Percentiles rank a stretch among this genome's conserved stretches.
phyloP scores from a whole-genome alignment of 2,329 filamentous ascomycete genomes.

The Phyllosticta paracitricarpa region DNA sequence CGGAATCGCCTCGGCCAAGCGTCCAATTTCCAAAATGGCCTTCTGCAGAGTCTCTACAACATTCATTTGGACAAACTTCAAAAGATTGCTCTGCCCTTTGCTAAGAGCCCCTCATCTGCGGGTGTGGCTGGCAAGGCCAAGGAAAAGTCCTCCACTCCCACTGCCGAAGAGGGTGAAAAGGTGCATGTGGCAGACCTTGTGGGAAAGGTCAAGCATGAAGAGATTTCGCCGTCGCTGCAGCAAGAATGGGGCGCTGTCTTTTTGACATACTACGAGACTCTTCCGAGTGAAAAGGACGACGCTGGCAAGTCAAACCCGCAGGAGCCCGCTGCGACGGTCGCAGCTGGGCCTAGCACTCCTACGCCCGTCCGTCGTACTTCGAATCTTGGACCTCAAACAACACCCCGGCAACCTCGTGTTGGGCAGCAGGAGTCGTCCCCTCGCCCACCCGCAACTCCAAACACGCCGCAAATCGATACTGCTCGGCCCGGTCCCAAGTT shows the following conservation, averaged over 20 bases:
- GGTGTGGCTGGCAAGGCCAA: slow-evolving; percentile 56
- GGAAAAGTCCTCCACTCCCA: slow-evolving; percentile 50
- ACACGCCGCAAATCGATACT: slow-evolving; percentile 20
- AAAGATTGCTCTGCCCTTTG: slow-evolving; percentile 72
- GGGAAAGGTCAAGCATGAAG: slow-evolving; percentile 54
- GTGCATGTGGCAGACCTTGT: slow-evolving; percentile 55
- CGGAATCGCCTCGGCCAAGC: slow-evolving; percentile 62
- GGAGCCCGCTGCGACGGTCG: slow-evolving; percentile 19
- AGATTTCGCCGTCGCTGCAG: slow-evolving; percentile 43
- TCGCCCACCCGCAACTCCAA: slow-evolving; percentile 35
- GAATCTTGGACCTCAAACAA: slow-evolving; percentile 37
- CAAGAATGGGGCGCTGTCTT: slow-evolving; percentile 72
- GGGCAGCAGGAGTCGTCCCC: slow-evolving; percentile 38
- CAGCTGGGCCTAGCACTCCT: slow-evolving; percentile 53
- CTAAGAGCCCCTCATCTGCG: slow-evolving; percentile 51
- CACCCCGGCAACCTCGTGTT: slow-evolving; percentile 40
- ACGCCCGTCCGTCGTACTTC: slow-evolving; percentile 64
- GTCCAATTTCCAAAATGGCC: slow-evolving; percentile 53
- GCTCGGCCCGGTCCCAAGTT: slow-evolving; percentile 24
- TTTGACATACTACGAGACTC: slow-evolving; percentile 62
- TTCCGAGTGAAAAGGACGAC: slow-evolving; percentile 21
- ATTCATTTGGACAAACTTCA: slow-evolving; percentile 68
- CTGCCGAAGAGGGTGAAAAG: slow-evolving; percentile 26
- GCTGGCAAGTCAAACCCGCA: slow-evolving; percentile 18
- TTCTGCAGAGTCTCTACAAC: slow-evolving; percentile 75